phyloP scores from a whole-genome alignment of 2,329 filamentous ascomycete genomes.

The Aphanocladium album region DNA sequence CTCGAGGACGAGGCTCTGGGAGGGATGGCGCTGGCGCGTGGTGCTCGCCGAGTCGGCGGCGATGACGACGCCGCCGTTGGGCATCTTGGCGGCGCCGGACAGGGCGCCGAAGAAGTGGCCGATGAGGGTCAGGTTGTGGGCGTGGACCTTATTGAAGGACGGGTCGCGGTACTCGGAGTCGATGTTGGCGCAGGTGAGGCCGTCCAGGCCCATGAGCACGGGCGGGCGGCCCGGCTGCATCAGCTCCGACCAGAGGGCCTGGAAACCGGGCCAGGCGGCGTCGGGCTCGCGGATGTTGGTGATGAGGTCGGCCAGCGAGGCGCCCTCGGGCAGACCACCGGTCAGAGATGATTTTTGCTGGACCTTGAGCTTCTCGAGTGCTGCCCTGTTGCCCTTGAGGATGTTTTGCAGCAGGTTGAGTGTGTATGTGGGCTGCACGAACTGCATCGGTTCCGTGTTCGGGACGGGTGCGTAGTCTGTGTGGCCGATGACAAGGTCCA shows the following conservation, averaged over 20 bases:
- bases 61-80: slow-evolving; percentile 75
- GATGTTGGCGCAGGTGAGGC: slow-evolving; percentile 75
- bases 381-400: slow-evolving; percentile 61
- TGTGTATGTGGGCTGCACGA: slow-evolving; percentile 74
- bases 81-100: slow-evolving; percentile 49
- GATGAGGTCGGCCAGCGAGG: slow-evolving; percentile 63
- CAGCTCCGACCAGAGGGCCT: slow-evolving; percentile 77
- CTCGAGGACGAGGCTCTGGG: slow-evolving; percentile 63
- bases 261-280: slow-evolving; percentile 73
- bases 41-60: slow-evolving; percentile 72
- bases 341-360: slow-evolving; percentile 39
- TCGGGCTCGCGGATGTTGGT: slow-evolving; percentile 70
- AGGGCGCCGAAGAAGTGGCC: slow-evolving; percentile 71
- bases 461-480: slow-evolving; percentile 74
- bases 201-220: slow-evolving; percentile 73
- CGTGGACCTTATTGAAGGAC: slow-evolving; percentile 70
- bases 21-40: slow-evolving; percentile 50
- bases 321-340: slow-evolving; percentile 45
- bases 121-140: slow-evolving; percentile 76
- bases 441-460: slow-evolving; percentile 53
- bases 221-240: slow-evolving; percentile 45
- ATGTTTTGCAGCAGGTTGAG: slow-evolving; percentile 70
- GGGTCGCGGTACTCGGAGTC: slow-evolving; percentile 69
- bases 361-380: slow-evolving; percentile 52
- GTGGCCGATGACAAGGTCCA: slow-evolving; percentile 74